Evolutionary conservation across 2,329 filamentous ascomycete species (phyloP).

Genomic region (Daldinia sp.): DNA sequence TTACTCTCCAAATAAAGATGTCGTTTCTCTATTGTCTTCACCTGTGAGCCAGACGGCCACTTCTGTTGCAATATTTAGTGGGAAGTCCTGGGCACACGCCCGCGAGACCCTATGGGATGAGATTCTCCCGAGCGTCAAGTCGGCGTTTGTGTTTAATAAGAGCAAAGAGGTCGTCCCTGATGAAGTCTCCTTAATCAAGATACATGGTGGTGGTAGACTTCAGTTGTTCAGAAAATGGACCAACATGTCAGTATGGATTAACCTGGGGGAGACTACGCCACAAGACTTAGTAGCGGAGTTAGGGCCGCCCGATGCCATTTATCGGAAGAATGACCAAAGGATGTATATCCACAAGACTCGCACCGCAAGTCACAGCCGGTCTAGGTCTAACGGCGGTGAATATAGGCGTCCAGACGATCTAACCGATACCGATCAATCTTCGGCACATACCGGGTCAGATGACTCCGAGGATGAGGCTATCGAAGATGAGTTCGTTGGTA

Average conservation of each 20-base stretch:
- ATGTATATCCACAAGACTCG: slow-evolving; percentile 83
- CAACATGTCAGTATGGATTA: slow-evolving; percentile 72
- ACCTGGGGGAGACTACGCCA: slow-evolving; percentile 84
- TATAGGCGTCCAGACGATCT: slow-evolving; percentile 62
- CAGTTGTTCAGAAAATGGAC: slow-evolving; percentile 79
- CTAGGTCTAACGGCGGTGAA: slow-evolving; percentile 56
- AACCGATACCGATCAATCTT: slow-evolving; percentile 79
- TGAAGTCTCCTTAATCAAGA: slow-evolving; percentile 81
- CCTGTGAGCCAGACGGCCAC: slow-evolving; percentile 78
- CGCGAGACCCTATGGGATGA: slow-evolving; percentile 80
- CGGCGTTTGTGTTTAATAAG: slow-evolving; percentile 72
- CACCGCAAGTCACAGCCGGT: slow-evolving; percentile 59
- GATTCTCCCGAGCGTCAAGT: slow-evolving; percentile 76
- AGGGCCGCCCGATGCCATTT: slow-evolving; percentile 92
- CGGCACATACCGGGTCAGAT: slow-evolving; percentile 74
- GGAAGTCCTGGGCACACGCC: slow-evolving; percentile 88
- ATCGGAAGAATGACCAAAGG: slow-evolving; percentile 87
- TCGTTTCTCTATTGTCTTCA: slow-evolving; percentile 85
- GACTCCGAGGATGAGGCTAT: slow-evolving; percentile 69
- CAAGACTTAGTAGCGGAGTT: slow-evolving; percentile 92
- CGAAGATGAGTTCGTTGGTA: slow-evolving; percentile 62
- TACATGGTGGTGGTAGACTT: slow-evolving; percentile 80
- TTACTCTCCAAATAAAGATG: slow-evolving; percentile 80
- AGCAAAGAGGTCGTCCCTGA: slow-evolving; percentile 84
- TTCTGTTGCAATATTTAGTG: slow-evolving; percentile 90